Evolutionary conservation across 2,329 filamentous ascomycete species (phyloP).

Genomic region (Epichloe uncinata): DNA sequence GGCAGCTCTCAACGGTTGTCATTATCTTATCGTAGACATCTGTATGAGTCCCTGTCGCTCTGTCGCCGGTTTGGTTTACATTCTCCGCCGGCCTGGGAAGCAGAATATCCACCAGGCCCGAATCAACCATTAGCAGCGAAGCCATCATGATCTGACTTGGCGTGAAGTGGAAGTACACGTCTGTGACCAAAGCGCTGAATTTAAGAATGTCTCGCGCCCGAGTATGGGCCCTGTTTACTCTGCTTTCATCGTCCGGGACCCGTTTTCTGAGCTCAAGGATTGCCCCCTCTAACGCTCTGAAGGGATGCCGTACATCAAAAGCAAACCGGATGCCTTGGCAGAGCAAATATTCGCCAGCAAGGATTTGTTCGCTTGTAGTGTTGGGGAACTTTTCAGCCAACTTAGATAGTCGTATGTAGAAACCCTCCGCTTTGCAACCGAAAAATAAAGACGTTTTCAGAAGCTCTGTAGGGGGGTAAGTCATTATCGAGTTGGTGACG

Average conservation of each 20-base stretch:
- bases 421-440: constrained; percentile 82
- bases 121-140: constrained; percentile 63
- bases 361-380: constrained; percentile 65
- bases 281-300: constrained; percentile 73
- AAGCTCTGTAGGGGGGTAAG: constrained; percentile 81
- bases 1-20: constrained; percentile 34
- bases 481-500: constrained; percentile 89
- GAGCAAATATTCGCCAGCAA: constrained; percentile 84
- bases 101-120: constrained; percentile 40
- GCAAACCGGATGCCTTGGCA: constrained; percentile 88
- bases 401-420: constrained; percentile 50
- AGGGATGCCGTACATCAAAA: constrained; percentile 85
- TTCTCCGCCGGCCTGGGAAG: constrained; percentile 26
- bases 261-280: constrained; percentile 68
- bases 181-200: constrained; percentile 71
- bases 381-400: constrained; percentile 60
- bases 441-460: constrained; percentile 87
- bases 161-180: constrained; percentile 94
- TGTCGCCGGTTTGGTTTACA: constrained; percentile 13
- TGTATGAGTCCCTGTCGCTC: constrained; percentile 11
- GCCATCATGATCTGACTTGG: constrained; percentile 89
- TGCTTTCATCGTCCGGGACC: constrained; percentile 42
- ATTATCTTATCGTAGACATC: constrained; percentile 34
- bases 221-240: constrained; percentile 51
- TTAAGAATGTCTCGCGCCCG: constrained; percentile 62